Percentiles rank a stretch among this genome's conserved stretches.
Conservation (phyloP, 768 basidiomycete species). For the Lactarius indigo region DNA sequence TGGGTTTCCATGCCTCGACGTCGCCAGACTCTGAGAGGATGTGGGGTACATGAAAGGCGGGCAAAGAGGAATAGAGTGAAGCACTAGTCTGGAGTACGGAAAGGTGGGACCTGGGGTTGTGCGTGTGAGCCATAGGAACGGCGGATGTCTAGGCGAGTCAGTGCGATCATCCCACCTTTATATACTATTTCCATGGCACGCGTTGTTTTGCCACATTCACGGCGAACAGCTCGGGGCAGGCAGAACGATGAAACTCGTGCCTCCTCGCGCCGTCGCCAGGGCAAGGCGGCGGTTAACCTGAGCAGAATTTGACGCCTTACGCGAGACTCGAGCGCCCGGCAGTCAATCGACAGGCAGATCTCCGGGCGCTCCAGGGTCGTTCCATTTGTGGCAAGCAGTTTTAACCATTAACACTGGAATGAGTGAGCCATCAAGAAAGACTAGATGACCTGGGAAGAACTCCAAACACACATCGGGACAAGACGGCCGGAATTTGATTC, state of each 20-base stretch:
- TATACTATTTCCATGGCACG: constrained; percentile 18
- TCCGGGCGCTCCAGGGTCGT: constrained; percentile 23
- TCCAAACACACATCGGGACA: constrained; percentile 13
- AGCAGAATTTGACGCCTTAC: constrained; percentile 20
- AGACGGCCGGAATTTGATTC: constrained; percentile 20
- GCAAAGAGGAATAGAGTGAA: constrained; percentile 43
- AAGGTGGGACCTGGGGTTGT: constrained; percentile 46
- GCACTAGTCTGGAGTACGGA: constrained; percentile 58
- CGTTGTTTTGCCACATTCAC: constrained; percentile 18
- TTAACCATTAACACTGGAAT: constrained; percentile 19
- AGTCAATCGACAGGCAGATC: constrained; percentile 23
- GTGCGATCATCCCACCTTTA: constrained; percentile 18
- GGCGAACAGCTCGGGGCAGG: constrained; percentile 22
- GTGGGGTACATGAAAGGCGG: constrained; percentile 60
- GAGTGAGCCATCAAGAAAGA: constrained; percentile 20
- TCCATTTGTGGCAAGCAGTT: constrained; percentile 22
- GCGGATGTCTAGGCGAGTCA: constrained; percentile 6
- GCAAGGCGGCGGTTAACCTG: constrained; percentile 20
- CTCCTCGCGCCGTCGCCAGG: constrained; percentile 26
- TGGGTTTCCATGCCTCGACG: constrained; percentile 52
- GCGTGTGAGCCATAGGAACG: constrained; percentile 13
- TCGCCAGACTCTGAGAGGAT: constrained; percentile 41
- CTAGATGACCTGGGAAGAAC: constrained; percentile 21
- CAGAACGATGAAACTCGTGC: constrained; percentile 24
- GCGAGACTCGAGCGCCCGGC: constrained; percentile 15